Base-by-base conservation (phyloP, 2,329 filamentous ascomycete genomes). In the Furcasterigmium furcatum region DNA sequence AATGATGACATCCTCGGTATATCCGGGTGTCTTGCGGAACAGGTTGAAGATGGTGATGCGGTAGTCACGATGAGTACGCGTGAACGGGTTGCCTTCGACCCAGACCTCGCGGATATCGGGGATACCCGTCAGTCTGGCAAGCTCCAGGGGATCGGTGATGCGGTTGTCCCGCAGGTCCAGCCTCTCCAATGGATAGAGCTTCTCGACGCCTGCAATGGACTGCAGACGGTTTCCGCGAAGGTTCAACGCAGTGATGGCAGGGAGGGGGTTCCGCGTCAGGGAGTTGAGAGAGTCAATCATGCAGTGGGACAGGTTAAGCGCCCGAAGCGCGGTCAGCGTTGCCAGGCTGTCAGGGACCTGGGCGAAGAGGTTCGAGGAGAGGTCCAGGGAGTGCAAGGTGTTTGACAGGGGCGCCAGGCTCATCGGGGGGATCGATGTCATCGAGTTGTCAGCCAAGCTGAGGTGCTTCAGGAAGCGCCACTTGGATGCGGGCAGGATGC, bases 211-310 rank as follows among this genome's bases (percentile, higher is more conserved):
- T 24, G 90, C 90, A 48, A 99, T 79, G 3, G 91, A 95, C 47
- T 83, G 79, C 48, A 99, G 77, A 38, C 91, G 84, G 63, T 99
- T 99, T 41, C 83, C 88, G 46, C 92, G 85, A 45, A 99, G 79
- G 59, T 97, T 97, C 46, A 99, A 74, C 2, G 91, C 91, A 2
- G 88, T 95, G 51, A 99, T 96, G 18, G 94, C 92, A 22, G 94
- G 92, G 5, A 99, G 76, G 12, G 94, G 90, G 58, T 87, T 94
- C 52, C 87, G 84, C 3, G 84, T 84, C 35, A 99, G 74, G 2
- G 92, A 96, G 58, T 95, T 88, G 46, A 99, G 75, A 14, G 91
- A 94, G 56, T 92, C 88, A 52, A 99, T 97, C 91, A 97, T 96
- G 75, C 92, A 97, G 58, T 95, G 88, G 4, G 92, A 95, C 21